Evolutionary conservation across 2,329 filamentous ascomycete genomes (phyloP).

Genomic region (Scedosporium apiospermum): DNA sequence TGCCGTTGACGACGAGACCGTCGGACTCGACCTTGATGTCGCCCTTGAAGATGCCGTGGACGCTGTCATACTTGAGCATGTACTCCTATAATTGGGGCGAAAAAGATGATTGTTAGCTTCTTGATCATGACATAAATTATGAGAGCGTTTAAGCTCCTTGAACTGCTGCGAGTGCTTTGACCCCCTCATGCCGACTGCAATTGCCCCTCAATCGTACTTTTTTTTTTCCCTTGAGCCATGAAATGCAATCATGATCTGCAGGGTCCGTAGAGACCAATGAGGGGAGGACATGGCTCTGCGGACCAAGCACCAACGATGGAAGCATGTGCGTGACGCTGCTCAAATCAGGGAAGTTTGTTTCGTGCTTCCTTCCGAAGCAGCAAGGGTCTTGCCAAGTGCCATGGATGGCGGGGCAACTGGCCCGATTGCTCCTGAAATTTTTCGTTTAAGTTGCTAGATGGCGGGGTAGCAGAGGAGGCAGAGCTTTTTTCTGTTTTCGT

Average conservation of each 20-base stretch:
- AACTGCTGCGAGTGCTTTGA: background rate
- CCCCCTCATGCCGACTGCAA: background rate
- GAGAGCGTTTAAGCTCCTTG: background rate
- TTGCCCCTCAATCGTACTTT: background rate
- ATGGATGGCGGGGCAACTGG: background rate
- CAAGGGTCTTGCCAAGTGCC: background rate
- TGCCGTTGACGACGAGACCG: slow-evolving; percentile 83
- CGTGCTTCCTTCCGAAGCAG: too few species aligned
- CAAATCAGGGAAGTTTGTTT: too few species aligned
- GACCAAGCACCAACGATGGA: background rate
- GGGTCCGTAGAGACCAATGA: background rate
- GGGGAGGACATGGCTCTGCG: background rate
- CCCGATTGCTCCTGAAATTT: background rate
- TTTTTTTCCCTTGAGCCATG: background rate
- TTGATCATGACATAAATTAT: background rate
- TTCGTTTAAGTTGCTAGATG: background rate
- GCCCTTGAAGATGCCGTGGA: slow-evolving; percentile 95
- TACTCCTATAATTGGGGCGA: slow-evolving; percentile 55
- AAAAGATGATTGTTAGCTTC: background rate
- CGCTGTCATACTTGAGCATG: slow-evolving; percentile 99
- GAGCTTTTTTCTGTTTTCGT: background rate
- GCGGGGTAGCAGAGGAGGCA: background rate
- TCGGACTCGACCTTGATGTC: slow-evolving; percentile 62
- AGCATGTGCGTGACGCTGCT: too few species aligned
- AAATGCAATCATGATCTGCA: background rate